Conservation (phyloP, 2,329 filamentous ascomycete genomes). For the Myriangium duriaei region DNA sequence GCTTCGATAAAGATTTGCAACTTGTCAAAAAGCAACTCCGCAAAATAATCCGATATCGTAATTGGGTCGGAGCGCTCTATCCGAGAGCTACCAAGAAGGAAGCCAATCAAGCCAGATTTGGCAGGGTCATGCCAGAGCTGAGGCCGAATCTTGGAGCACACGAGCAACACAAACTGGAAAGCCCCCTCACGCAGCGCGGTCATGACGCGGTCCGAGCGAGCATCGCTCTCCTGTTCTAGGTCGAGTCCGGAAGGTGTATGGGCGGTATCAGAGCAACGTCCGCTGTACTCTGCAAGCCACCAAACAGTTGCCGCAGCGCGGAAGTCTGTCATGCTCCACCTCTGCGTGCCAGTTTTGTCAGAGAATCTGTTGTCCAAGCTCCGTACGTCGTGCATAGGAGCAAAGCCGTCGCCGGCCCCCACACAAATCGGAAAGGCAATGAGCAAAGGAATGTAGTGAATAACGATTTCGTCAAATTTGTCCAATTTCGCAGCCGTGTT, state of each 20-base stretch:
- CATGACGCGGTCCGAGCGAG: slow-evolving; percentile 57
- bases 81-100: slow-evolving; percentile 67
- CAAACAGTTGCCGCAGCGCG: slow-evolving; percentile 67
- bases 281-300: slow-evolving; percentile 91
- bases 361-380: slow-evolving; percentile 58
- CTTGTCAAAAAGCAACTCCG: slow-evolving; percentile 60
- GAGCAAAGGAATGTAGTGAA: slow-evolving; percentile 74
- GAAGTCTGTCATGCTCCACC: slow-evolving; percentile 62
- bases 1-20: slow-evolving; percentile 80
- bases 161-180: slow-evolving; percentile 79
- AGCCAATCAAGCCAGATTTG: slow-evolving; percentile 66
- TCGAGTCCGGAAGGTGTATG: slow-evolving; percentile 49
- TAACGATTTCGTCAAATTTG: slow-evolving; percentile 59
- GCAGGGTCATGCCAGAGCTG: slow-evolving; percentile 82
- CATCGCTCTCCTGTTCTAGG: slow-evolving; percentile 52
- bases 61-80: slow-evolving; percentile 51
- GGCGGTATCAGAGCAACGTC: slow-evolving; percentile 67
- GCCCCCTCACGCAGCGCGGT: slow-evolving; percentile 57
- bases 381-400: slow-evolving; percentile 55
- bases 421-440: slow-evolving; percentile 66
- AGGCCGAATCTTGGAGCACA: slow-evolving; percentile 68
- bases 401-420: slow-evolving; percentile 62
- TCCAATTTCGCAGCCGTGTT: slow-evolving; percentile 56
- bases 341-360: slow-evolving; percentile 50
- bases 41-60: slow-evolving; percentile 60